A percentile compares a stretch with the other conserved stretches of the same genome.
These are phyloP conservation scores for Cladosporium cucumerinum DNA, from an alignment of 2,329 filamentous ascomycete species.

Conservation along the genomic window DNA sequence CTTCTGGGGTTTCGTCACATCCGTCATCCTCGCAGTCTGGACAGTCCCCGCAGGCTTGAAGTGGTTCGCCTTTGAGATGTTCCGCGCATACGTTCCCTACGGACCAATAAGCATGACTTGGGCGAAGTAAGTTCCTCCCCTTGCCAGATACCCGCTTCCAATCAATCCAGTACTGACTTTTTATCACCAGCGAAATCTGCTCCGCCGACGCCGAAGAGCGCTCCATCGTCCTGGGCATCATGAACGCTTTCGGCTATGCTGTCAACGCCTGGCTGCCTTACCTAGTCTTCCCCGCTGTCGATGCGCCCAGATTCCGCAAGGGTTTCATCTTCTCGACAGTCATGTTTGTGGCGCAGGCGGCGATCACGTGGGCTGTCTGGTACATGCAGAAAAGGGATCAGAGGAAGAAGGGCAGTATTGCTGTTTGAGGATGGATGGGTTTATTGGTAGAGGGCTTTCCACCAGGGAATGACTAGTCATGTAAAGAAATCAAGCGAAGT, in stretches of 20 bases:
- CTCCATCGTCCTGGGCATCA: conserved; percentile 61
- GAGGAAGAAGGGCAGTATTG: conserved; percentile 1
- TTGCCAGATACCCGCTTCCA: not conserved
- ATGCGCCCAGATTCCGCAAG: conserved; percentile 10
- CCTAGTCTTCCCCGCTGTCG: conserved; percentile 10
- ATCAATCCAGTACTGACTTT: not conserved
- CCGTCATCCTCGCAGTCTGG: conserved; percentile 49
- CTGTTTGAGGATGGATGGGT: not conserved
- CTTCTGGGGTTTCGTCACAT: conserved; percentile 44
- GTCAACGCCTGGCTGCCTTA: conserved; percentile 65
- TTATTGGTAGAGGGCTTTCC: not conserved
- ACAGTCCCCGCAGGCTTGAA: conserved; percentile 31
- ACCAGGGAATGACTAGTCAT: no score
- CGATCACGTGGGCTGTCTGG: conserved; percentile 13
- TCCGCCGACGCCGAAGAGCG: conserved; percentile 61
- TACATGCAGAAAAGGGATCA: conserved; percentile 11
- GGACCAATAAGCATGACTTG: conserved; percentile 40
- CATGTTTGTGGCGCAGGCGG: conserved; percentile 7
- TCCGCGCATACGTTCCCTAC: conserved; percentile 32
- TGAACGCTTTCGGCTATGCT: conserved; percentile 69
- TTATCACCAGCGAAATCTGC: conserved; percentile 46
- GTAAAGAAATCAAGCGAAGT: no score
- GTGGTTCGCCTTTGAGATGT: conserved; percentile 35
- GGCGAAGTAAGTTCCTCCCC: conserved; percentile 23
- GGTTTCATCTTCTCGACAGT: conserved; percentile 35